A percentile compares a stretch with the other conserved stretches of the same genome.
phyloP scores from a whole-genome alignment of 2,329 filamentous ascomycete genomes.

The Calycina marina region DNA sequence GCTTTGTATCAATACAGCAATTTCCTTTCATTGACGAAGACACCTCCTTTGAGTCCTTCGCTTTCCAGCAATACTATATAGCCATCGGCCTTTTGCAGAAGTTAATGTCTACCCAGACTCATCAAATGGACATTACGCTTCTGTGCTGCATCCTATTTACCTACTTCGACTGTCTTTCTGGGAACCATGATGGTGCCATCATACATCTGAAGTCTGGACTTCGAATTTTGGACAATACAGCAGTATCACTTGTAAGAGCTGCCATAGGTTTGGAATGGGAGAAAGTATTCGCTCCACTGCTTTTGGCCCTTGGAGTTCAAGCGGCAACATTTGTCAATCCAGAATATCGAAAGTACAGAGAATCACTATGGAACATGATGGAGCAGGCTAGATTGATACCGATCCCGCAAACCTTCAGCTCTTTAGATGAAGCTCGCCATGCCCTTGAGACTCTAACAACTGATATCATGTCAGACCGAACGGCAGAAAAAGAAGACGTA shows the following conservation, averaged over 20 bases:
- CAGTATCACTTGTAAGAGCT: not conserved
- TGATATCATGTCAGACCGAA: constrained; percentile 39
- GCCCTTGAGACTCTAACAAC: constrained; percentile 41
- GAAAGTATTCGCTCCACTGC: constrained; percentile 13
- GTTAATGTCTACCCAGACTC: constrained; percentile 14
- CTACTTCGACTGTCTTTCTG: constrained; percentile 38
- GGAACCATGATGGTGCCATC: constrained; percentile 17
- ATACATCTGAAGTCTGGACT: constrained; percentile 18
- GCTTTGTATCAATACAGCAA: constrained; percentile 27
- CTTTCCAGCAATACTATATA: constrained; percentile 42
- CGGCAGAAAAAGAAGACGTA: constrained; percentile 2
- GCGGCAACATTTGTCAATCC: constrained; percentile 17
- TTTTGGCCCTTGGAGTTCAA: constrained; percentile 17
- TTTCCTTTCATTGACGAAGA: constrained; percentile 23
- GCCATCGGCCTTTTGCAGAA: constrained; percentile 28
- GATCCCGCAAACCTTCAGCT: constrained; percentile 26
- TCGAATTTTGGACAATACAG: constrained; percentile 16
- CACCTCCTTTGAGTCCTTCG: constrained; percentile 25
- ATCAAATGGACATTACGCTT: constrained; percentile 27
- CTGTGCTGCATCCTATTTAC: constrained; percentile 50
- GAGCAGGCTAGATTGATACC: constrained; percentile 8
- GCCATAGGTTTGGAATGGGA: constrained; percentile 11
- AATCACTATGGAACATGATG: constrained; percentile 12
- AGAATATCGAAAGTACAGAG: constrained; percentile 10
- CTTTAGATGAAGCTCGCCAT: constrained; percentile 37